Percentiles rank a stretch among this genome's conserved stretches.
These are phyloP conservation scores for Saksenaea oblongispora DNA, from an alignment of 371 early-diverging fungal genomes.

Conservation along the genomic window DNA sequence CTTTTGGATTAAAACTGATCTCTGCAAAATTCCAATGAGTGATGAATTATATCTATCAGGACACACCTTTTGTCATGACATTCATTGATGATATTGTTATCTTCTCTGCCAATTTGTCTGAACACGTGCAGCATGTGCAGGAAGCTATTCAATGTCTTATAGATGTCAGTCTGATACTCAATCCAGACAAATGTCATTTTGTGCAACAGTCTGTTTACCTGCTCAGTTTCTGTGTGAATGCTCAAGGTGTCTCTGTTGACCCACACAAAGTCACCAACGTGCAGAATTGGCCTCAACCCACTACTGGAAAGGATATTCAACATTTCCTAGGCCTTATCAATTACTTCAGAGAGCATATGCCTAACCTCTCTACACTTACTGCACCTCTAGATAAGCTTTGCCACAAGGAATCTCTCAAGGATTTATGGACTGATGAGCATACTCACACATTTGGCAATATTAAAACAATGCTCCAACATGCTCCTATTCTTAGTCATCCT, in stretches of 20 bases:
- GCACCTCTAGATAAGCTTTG: conserved; percentile 24
- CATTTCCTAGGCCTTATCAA: conserved; percentile 23
- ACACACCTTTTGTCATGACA: background rate
- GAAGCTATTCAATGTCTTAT: conserved; percentile 10
- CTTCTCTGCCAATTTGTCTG: background rate
- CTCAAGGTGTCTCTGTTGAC: conserved; percentile 13
- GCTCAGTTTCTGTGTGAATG: conserved; percentile 17
- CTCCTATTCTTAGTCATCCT: conserved; percentile 9
- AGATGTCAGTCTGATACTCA: conserved; percentile 12
- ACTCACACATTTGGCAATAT: no score
- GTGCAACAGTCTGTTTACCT: background rate
- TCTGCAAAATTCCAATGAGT: conserved; percentile 24
- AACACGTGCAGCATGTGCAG: conserved; percentile 8
- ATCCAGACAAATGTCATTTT: no score
- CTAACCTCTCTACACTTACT: conserved; percentile 11
- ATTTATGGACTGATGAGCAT: no score
- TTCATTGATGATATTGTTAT: no score
- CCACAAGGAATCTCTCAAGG: background rate
- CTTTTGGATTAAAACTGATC: conserved; percentile 12
- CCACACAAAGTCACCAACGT: conserved; percentile 13
- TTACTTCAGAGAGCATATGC: conserved; percentile 24
- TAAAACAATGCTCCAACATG: background rate
- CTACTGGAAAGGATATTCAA: conserved; percentile 14
- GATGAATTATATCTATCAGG: conserved; percentile 7
- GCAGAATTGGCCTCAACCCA: conserved; percentile 10